Base-by-base conservation (phyloP, 306 rosid species). In the Medicago lupulina region DNA sequence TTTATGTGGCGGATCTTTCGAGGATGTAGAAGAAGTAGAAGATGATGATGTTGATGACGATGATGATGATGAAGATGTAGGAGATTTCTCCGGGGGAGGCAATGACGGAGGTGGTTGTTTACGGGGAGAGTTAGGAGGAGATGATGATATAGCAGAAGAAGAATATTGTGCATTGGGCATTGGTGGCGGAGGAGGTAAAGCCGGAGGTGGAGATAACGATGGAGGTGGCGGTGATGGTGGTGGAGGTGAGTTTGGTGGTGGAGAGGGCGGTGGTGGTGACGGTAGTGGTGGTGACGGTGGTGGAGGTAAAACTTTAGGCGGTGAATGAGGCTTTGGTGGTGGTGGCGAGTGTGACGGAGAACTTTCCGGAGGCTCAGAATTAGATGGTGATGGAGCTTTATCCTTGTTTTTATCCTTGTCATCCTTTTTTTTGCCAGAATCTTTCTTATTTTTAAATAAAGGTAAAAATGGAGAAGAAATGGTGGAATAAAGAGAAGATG, bases 281-380 rank as follows among this genome's bases (percentile, higher is more conserved):
- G 66, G 71, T 1, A 76, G 73, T 0, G 91, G 53, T 0, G 78
- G 11, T 14, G 87, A 19, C 0, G 79, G 16, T 21, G 82, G 40
- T 1, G 11, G 58, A 36, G 77, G 49, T 0, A 70, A 38, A 1
- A 2, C 34, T 12, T 81, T 60, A 2, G 69, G 67, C 2, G 46
- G 59, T 4, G 79, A 13, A 6, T 19, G 67, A 7, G 81, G 25
- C 3, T 64, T 19, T 1, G 73, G 1, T 0, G 73, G 43, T 0
- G 15, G 46, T 6, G 73, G 67, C 0, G 60, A 9, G 4, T 36
- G 6, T 0, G 36, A 17, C n/a, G 64, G 50, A 6, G 65, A 23
- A 3, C 11, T 39, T 41, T 61, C 16, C 0, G 79, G 57, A 3
- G 84, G 17, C 11, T 69, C 15, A 15, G 80, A n/a, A 1, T 31